phyloP scores from a whole-genome alignment of 1,284 basidiomycete genomes.

The Binderoboletus segoi region DNA sequence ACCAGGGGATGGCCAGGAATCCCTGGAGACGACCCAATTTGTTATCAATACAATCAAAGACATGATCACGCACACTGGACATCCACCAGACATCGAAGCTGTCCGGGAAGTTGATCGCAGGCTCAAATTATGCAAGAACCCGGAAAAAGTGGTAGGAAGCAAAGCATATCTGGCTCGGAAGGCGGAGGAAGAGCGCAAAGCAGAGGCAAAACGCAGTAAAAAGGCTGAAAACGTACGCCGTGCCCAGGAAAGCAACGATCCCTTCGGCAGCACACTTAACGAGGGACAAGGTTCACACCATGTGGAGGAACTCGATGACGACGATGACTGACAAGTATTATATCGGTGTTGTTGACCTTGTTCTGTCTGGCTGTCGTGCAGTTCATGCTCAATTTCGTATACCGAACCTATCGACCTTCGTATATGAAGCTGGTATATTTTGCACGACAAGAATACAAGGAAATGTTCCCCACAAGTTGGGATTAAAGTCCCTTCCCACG shows the following conservation, averaged over 20 bases:
- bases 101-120: conserved; percentile 87
- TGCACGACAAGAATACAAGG: not conserved
- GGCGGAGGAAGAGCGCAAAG: conserved; percentile 63
- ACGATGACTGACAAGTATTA: conserved; percentile 40
- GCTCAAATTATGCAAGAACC: conserved; percentile 86
- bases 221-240: conserved; percentile 62
- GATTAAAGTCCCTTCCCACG: conserved; percentile 20
- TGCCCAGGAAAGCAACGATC: conserved; percentile 56
- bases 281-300: conserved; percentile 32
- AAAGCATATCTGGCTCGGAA: conserved; percentile 73
- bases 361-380: not conserved
- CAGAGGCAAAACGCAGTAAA: conserved; percentile 63
- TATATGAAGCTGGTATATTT: not conserved
- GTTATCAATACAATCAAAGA: conserved; percentile 57
- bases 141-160: conserved; percentile 88
- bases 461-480: conserved; percentile 30
- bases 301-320: conserved; percentile 54
- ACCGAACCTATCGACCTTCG: not conserved
- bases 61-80: conserved; percentile 61
- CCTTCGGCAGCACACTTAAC: conserved; percentile 60
- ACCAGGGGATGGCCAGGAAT: conserved; percentile 20
- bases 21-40: conserved; percentile 35
- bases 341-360: not conserved
- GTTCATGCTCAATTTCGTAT: not conserved
- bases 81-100: conserved; percentile 72